Base-by-base conservation (phyloP, 2,329 filamentous ascomycete species). In the Fusarium tjaetaba region DNA sequence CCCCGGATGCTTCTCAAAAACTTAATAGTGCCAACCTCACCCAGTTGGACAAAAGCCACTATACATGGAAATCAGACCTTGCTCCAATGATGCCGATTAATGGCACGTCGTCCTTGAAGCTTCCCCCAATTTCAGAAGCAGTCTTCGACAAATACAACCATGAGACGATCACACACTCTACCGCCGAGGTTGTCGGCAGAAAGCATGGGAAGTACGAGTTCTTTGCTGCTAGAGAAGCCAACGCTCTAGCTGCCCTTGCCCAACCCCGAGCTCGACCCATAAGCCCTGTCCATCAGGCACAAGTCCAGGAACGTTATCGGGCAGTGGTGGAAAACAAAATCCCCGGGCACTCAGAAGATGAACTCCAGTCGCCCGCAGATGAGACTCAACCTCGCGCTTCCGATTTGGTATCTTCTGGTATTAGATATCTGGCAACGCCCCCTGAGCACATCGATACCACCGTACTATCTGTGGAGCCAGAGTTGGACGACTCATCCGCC, bases 151-250 rank as follows among this genome's bases (percentile, higher is more conserved):
- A n/a, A 26, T 67, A 64, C 14, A 42, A 15, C 3, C 42, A 42
- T 13, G 43, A 51, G 16, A 65, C 49, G 20, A 55, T 57, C 5
- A 24, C 49, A 11, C 45, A 58, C 18, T 56, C 56, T 18, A n/a
- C 65, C 28, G 80, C 79, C 22, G 78, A 81, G 43, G 56, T 73
- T 11, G 74, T 85, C 48, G 83, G 83, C 2, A 73, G 78, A 30
- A 81, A 76, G 57, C 81, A 79, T 7, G 84, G 82, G 4, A 85
- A 85, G 56, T 66, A 66, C 14, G 83, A 84, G 28, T 85, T 76
- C 57, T 85, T 85, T 57, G 76, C 75, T 7, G 84, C 84, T 11
- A 79, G 84, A 32, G 84, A 83, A 52, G 73, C 85, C 59, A 82
- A 79, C 46, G 58, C 51, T 45, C 20, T 20, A 30, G 24, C 36